These are phyloP conservation scores for Fusarium nelsonii DNA, from an alignment of 2,329 filamentous ascomycete species.

Conservation along the genomic window DNA sequence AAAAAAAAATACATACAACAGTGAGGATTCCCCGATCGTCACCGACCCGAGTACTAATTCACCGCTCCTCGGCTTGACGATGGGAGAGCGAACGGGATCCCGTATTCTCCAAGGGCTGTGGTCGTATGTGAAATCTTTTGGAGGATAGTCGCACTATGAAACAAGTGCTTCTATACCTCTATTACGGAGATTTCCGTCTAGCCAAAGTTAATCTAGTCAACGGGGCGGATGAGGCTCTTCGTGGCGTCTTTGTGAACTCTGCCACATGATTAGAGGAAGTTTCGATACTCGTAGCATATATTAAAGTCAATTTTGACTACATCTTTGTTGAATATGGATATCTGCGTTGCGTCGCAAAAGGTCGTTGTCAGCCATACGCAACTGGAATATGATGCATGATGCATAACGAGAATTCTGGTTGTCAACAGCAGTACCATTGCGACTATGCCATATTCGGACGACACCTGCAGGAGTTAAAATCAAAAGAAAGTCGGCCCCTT, in stretches of 20 bases:
- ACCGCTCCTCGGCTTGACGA: slow-evolving; percentile 23
- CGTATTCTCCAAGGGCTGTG: slow-evolving; percentile 27
- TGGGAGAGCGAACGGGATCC: slow-evolving; percentile 34
- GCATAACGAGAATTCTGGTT: not conserved
- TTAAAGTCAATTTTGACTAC: not conserved
- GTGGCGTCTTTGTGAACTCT: slow-evolving; percentile 8
- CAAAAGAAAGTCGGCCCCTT: not conserved
- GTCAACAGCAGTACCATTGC: accelerated
- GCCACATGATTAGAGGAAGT: not conserved
- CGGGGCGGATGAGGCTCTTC: slow-evolving; percentile 7
- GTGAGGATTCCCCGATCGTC: slow-evolving; percentile 27
- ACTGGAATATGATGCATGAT: not conserved
- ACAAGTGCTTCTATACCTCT: accelerated
- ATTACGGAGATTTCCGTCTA: not conserved
- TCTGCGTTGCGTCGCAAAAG: not conserved
- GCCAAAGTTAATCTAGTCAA: not conserved
- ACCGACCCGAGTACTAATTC: slow-evolving; percentile 27
- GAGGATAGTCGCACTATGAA: not conserved
- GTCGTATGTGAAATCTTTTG: slow-evolving; percentile 11
- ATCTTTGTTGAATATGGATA: accelerated
- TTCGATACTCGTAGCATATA: not conserved
- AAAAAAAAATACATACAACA: slow-evolving; percentile 24
- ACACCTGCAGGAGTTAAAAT: not conserved
- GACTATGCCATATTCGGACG: accelerated
- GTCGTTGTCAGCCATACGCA: not conserved